Percentiles rank a stretch among this genome's conserved stretches.
Conservation (phyloP, 768 basidiomycete species). For the Lanmaoa pseudosensibilis region DNA sequence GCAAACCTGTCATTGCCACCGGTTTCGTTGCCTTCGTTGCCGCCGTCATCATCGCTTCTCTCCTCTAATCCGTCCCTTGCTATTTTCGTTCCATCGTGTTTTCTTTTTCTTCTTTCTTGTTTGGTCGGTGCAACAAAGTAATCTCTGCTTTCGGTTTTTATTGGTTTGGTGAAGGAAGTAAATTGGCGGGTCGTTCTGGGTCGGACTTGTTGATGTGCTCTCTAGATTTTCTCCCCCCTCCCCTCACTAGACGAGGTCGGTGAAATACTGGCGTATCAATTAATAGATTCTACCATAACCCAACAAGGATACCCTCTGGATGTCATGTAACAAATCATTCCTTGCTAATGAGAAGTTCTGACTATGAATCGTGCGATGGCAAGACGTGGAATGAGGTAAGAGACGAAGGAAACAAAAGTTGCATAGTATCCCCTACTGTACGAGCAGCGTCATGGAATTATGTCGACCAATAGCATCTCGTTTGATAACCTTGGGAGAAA, state of each 20-base stretch:
- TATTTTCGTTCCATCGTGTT: neutral
- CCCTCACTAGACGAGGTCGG: slow-evolving; percentile 4
- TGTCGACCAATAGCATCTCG: too few species aligned
- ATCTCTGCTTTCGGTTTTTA: neutral
- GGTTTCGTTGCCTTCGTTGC: slow-evolving; percentile 24
- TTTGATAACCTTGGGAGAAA: too few species aligned
- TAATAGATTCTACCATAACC: neutral
- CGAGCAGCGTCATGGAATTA: too few species aligned
- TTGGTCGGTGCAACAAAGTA: neutral
- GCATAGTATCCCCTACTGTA: neutral
- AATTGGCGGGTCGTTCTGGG: neutral
- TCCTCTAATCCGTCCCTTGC: slow-evolving; percentile 15
- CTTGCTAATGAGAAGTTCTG: neutral
- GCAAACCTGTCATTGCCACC: slow-evolving; percentile 24
- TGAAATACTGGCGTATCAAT: slow-evolving; percentile 4
- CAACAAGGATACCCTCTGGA: neutral
- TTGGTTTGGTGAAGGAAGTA: neutral
- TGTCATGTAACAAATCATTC: neutral
- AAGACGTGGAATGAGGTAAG: neutral
- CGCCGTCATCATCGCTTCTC: slow-evolving; percentile 20
- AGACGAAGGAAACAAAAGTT: neutral
- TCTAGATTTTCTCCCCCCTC: neutral
- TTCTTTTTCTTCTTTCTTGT: neutral
- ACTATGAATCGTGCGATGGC: neutral
- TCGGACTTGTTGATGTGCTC: neutral